Evolutionary conservation across 2,329 filamentous ascomycete genomes (phyloP).

Genomic region (Zalaria sp.): DNA sequence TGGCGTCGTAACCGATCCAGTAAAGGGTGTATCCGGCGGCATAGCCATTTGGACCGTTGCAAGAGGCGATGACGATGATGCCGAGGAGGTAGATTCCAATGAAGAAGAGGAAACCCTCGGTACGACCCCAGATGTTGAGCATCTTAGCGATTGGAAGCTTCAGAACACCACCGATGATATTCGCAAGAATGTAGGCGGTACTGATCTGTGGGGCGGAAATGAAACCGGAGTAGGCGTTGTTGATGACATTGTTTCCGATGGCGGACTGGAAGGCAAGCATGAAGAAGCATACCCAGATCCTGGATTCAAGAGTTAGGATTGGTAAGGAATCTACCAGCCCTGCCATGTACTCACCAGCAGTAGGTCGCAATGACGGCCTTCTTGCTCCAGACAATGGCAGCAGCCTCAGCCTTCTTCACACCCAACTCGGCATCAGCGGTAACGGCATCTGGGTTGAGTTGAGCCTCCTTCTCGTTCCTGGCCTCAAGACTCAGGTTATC

Average conservation of each 20-base stretch:
- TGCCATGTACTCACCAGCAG: constrained; percentile 9
- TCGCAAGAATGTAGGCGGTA: constrained; percentile 6
- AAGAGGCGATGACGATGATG: constrained; percentile 10
- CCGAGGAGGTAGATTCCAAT: constrained; percentile 8
- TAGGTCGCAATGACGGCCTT: constrained; percentile 12
- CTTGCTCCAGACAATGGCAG: constrained; percentile 17
- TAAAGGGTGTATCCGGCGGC: constrained; percentile 10
- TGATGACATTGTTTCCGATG: constrained; percentile 14
- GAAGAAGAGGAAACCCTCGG: constrained; percentile 8
- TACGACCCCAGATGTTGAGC: constrained; percentile 9
- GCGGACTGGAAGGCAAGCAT: constrained; percentile 20
- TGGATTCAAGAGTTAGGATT: constrained; percentile 5
- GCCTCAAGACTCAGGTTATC: constrained; percentile 16
- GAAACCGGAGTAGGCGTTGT: constrained; percentile 17
- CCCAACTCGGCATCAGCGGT: constrained; percentile 13
- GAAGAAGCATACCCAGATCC: constrained; percentile 23
- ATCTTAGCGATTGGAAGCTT: constrained; percentile 9
- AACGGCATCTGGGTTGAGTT: constrained; percentile 14
- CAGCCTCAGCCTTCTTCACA: constrained; percentile 17
- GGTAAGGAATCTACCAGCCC: too few species aligned
- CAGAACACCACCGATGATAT: constrained; percentile 10
- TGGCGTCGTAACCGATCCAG: constrained; percentile 10
- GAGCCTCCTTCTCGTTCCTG: constrained; percentile 16
- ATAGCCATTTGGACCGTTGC: constrained; percentile 8
- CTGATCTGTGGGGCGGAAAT: constrained; percentile 10